Evolutionary conservation across 805 yeast genomes (phyloP).

Genomic region (Debaryomyces maramus): DNA sequence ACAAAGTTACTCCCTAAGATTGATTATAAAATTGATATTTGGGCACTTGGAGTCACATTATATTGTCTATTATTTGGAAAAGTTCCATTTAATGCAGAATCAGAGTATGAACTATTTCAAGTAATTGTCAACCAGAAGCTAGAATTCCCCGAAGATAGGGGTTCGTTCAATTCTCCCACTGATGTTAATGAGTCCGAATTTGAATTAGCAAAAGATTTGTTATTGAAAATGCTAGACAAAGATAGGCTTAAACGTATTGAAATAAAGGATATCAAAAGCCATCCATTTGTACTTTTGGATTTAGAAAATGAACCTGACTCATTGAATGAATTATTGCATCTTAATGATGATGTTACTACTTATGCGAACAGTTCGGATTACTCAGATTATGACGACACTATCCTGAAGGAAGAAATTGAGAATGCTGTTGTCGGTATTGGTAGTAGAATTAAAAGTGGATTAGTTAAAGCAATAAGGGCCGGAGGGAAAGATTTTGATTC

Average conservation of each 20-base stretch:
- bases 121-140: conserved; percentile 68
- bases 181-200: conserved; percentile 44
- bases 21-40: conserved; percentile 86
- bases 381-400: conserved; percentile 46
- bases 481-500: conserved; percentile 27
- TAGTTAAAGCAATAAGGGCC: conserved; percentile 43
- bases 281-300: conserved; percentile 60
- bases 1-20: conserved; percentile 48
- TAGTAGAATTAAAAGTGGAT: conserved; percentile 53
- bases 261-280: conserved; percentile 69
- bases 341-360: conserved; percentile 20
- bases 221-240: conserved; percentile 62
- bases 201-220: conserved; percentile 55
- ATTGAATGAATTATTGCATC: conserved; percentile 35
- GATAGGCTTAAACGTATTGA: conserved; percentile 68
- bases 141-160: conserved; percentile 50
- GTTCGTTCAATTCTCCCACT: conserved; percentile 38
- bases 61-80: conserved; percentile 85
- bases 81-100: conserved; percentile 85
- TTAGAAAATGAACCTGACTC: conserved; percentile 36
- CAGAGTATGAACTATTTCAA: conserved; percentile 82
- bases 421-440: conserved; percentile 85
- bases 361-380: conserved; percentile 10
- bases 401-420: conserved; percentile 66
- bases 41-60: conserved; percentile 94